phyloP scores from a whole-genome alignment of 345 rosid species.

The Eucalyptus shirleyi region DNA sequence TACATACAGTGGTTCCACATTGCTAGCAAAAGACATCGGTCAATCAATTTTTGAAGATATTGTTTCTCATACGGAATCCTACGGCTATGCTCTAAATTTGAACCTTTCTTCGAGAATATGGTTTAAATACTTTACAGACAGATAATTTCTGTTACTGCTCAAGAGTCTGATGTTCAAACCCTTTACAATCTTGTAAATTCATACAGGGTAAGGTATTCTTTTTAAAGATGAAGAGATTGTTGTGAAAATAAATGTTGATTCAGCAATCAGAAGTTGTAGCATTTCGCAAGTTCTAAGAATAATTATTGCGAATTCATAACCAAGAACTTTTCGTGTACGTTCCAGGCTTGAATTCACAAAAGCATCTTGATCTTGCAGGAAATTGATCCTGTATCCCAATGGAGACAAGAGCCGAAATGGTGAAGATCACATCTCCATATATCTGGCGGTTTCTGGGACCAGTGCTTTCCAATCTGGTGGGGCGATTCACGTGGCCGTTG shows the following conservation, averaged over 20 bases:
- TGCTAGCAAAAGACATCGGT: not conserved
- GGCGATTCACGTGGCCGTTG: not conserved
- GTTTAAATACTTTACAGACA: not conserved
- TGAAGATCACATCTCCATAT: not conserved
- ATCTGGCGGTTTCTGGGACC: not conserved
- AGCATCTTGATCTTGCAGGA: not conserved
- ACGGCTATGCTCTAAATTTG: not conserved
- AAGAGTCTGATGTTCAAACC: not conserved
- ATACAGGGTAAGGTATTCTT: not conserved
- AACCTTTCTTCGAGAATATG: not conserved
- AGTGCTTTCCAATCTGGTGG: not conserved
- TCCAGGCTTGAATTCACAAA: not conserved
- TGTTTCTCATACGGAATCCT: not conserved
- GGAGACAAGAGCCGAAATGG: not conserved
- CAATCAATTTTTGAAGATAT: not conserved
- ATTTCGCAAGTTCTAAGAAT: not conserved
- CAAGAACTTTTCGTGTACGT: not conserved
- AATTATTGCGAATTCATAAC: not conserved
- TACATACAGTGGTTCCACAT: not conserved
- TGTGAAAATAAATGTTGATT: not conserved
- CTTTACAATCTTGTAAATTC: not conserved
- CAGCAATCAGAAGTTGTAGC: not conserved
- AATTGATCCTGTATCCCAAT: not conserved
- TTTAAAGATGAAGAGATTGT: not conserved
- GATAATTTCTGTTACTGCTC: not conserved